phyloP scores from a whole-genome alignment of 1,284 basidiomycete species.

The Malassezia furfur region DNA sequence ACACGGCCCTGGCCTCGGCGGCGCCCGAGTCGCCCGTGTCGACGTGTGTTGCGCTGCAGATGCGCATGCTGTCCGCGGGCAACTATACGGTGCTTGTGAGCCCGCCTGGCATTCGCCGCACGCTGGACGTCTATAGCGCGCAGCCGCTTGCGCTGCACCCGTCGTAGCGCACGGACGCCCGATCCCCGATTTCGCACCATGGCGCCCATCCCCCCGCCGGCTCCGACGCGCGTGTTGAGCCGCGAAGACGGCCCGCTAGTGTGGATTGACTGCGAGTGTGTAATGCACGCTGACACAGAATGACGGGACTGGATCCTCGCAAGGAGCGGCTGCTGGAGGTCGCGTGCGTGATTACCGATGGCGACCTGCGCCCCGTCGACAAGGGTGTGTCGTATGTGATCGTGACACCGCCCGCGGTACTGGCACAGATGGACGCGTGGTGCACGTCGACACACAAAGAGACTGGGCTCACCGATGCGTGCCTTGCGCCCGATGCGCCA shows the following conservation, averaged over 20 bases:
- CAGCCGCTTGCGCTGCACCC: background rate
- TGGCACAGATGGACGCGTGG: constrained; percentile 53
- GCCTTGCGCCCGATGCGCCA: constrained; percentile 22
- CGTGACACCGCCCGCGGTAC: constrained; percentile 56
- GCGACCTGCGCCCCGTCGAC: constrained; percentile 64
- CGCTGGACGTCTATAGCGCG: background rate
- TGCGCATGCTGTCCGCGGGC: background rate
- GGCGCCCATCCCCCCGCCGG: constrained; percentile 31
- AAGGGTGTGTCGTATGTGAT: constrained; percentile 64
- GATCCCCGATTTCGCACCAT: background rate
- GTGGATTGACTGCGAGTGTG: constrained; percentile 71
- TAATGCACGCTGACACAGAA: constrained; percentile 45
- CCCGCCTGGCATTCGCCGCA: background rate
- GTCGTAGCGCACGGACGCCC: background rate
- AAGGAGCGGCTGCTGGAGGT: constrained; percentile 64
- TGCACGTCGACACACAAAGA: constrained; percentile 26
- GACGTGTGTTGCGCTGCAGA: background rate
- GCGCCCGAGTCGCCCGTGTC: background rate
- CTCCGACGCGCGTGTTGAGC: constrained; percentile 19
- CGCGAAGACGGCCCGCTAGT: constrained; percentile 61
- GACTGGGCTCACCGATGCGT: constrained; percentile 28
- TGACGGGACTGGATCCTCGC: constrained; percentile 63
- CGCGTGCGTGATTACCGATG: constrained; percentile 71
- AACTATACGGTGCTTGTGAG: background rate
- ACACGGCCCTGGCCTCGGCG: background rate